Evolutionary conservation across 106 monocot species (phyloP).

Genomic region (Platanthera zijinensis): DNA sequence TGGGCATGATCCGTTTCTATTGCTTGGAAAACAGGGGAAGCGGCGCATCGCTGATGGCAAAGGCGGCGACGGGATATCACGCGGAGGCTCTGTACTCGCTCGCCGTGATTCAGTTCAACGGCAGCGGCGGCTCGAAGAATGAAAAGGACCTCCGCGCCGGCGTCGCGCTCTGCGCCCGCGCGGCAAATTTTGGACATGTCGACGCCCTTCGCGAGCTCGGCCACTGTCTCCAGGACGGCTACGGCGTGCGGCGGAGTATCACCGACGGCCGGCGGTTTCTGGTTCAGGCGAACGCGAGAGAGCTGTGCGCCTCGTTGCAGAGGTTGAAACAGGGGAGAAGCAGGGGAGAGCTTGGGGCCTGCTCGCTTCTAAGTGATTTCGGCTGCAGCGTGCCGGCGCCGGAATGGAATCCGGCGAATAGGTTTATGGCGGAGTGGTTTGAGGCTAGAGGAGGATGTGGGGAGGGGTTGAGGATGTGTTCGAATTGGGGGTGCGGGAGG

Average conservation of each 20-base stretch:
- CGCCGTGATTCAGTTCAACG: conserved; percentile 66
- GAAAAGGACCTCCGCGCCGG: conserved; percentile 63
- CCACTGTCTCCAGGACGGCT: conserved; percentile 83
- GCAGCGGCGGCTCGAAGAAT: conserved; percentile 55
- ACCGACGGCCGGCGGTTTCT: conserved; percentile 45
- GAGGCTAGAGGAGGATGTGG: background rate
- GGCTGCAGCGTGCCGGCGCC: conserved; percentile 16
- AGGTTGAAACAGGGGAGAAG: background rate
- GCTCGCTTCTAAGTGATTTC: conserved; percentile 29
- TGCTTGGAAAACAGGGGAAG: conserved; percentile 30
- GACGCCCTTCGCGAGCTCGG: conserved; percentile 81
- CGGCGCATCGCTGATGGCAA: conserved; percentile 45
- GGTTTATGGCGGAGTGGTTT: conserved; percentile 41
- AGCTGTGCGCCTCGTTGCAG: conserved; percentile 17
- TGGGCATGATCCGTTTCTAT: conserved; percentile 47
- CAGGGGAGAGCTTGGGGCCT: background rate
- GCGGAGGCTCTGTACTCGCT: conserved; percentile 57
- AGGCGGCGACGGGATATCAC: conserved; percentile 54
- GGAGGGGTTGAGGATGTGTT: conserved; percentile 38
- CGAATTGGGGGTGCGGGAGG: conserved; percentile 36
- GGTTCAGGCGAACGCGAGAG: conserved; percentile 39
- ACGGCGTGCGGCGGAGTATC: conserved; percentile 50
- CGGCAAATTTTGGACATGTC: conserved; percentile 60
- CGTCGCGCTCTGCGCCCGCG: conserved; percentile 55
- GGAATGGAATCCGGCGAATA: conserved; percentile 26